Base-by-base conservation (phyloP, 768 basidiomycete genomes). In the Russula griseocarnosa region DNA sequence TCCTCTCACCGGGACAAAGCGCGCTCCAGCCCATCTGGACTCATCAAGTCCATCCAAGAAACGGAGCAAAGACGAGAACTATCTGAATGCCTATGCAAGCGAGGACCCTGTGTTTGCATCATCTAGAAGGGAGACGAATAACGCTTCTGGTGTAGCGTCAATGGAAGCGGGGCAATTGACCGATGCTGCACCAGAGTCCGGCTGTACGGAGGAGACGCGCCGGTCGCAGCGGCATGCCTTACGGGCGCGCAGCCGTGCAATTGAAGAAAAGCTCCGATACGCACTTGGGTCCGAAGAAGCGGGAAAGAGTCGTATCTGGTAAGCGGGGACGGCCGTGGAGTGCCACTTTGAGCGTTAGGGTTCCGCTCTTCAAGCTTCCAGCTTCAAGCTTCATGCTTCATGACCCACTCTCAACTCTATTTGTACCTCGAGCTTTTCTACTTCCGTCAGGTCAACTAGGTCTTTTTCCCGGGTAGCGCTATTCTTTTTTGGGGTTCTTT, bases 181-280 rank as follows among this genome's bases (percentile, higher is more conserved):
- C 38, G n/a, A 3, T 14, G 13, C 32, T 5, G 38, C 11, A 28
- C 24, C 14, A 34, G 14, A 61, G 22, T 22, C 24, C 5, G 13
- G 32, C 20, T 26, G 6, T 10, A 26, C 14, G 22, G 22, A 3
- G 36, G 28, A 60, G 46, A 42, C 13, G 18, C 18, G 22, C 26
- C 44, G 53, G 58, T 47, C n/a, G 20, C 52, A 49, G 44, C 58
- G 52, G 28, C 63, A 58, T 32, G 63, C 44, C n/a, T 64, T 64
- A 36, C 58, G 61, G 8, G 28, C 40, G 10, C 64, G 60, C 22
- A 64, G 64, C 30, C 61, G 61, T 10, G 40, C 18, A 11, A 58
- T 65, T 13, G 61, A 58, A 40, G 61, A 55, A 26, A 65, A 58
- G 44, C 55, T 62, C 30, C 40, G 64, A 24, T 24, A 50, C 16